Percentiles rank a stretch among this genome's conserved stretches.
phyloP scores from a whole-genome alignment of 176 grass and related monocot genomes.

The Poa pratensis region DNA sequence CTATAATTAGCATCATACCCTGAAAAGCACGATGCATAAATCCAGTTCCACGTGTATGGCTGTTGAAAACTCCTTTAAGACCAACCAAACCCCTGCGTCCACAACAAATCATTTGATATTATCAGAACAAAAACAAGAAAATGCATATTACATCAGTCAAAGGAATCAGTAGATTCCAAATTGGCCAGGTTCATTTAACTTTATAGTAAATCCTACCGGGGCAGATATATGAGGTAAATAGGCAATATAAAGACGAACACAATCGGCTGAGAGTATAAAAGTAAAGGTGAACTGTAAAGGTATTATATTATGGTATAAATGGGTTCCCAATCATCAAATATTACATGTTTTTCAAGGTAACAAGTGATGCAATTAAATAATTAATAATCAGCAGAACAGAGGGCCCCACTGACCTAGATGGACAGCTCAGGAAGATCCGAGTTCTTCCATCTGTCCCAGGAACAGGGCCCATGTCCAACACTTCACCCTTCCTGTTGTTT shows the following conservation, averaged over 20 bases:
- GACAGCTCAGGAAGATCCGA: conserved; percentile 85
- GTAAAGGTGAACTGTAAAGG: background rate
- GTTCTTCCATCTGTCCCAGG: conserved; percentile 80
- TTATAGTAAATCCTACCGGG: conserved; percentile 16
- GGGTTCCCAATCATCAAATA: background rate
- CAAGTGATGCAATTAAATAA: conserved; percentile 1
- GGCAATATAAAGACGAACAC: background rate
- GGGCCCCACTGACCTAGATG: conserved; percentile 71
- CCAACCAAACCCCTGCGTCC: conserved; percentile 91
- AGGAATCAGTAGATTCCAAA: conserved; percentile 23
- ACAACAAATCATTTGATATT: conserved; percentile 47
- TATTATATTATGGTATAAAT: conserved; percentile 9
- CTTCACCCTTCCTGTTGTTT: conserved; percentile 84
- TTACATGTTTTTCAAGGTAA: conserved; percentile 10
- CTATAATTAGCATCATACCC: conserved; percentile 60
- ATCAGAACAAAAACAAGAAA: conserved; percentile 12
- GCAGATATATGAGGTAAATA: background rate
- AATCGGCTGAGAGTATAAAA: conserved; percentile 22
- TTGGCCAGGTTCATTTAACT: background rate
- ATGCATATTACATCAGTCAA: conserved; percentile 21
- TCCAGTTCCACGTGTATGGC: conserved; percentile 94
- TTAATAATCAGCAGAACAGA: conserved; percentile 17
- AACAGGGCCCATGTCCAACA: conserved; percentile 96
- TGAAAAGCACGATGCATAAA: conserved; percentile 99
- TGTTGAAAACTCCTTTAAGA: conserved; percentile 95